Conservation (phyloP, 2,329 filamentous ascomycete genomes). For the Pyricularia pennisetigena region DNA sequence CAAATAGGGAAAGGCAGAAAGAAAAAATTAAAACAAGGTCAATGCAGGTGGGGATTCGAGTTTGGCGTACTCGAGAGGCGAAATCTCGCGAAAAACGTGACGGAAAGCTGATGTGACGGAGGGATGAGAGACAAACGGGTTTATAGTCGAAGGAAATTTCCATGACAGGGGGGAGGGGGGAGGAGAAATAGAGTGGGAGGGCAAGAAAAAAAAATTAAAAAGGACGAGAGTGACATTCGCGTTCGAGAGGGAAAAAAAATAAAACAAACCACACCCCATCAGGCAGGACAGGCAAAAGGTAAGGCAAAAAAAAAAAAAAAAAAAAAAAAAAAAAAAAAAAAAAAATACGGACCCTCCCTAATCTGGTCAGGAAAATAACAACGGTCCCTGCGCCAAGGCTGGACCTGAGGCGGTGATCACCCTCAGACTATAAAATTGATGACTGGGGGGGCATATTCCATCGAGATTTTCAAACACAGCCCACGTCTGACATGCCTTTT, state of each 20-base stretch:
- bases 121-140: neutral
- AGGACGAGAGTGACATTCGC: neutral
- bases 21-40: neutral
- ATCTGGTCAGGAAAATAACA: constrained; percentile 1
- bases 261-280: neutral
- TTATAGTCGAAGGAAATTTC: neutral
- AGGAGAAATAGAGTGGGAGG: neutral
- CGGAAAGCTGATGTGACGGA: neutral
- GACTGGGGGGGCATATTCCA: neutral
- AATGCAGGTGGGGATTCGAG: constrained; percentile 1
- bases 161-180: neutral
- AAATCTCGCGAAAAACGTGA: neutral
- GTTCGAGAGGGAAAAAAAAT: neutral
- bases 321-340: neutral
- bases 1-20: neutral
- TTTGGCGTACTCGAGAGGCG: neutral
- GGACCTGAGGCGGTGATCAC: neutral
- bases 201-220: neutral
- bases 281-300: neutral
- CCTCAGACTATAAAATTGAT: constrained; percentile 1
- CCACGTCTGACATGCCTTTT: neutral
- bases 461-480: neutral
- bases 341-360: neutral
- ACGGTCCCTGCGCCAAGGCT: neutral
- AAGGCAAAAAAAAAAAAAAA: neutral